Base-by-base conservation (phyloP, 2,329 filamentous ascomycete species). In the Trichoderma citrinoviride region DNA sequence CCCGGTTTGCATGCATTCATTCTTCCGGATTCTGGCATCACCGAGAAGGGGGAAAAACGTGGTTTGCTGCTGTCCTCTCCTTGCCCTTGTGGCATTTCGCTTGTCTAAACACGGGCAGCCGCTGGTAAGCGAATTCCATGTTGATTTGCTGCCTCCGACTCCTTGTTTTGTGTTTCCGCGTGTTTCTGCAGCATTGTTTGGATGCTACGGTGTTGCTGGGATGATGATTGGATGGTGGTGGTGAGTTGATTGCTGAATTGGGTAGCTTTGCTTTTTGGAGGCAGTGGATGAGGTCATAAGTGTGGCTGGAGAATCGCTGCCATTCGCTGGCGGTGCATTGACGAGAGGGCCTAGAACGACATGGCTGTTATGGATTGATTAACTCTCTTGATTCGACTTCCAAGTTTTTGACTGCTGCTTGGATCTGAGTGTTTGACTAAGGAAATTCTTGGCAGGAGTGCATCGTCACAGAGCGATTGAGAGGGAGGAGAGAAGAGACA, bases 201-300 rank as follows among this genome's bases (percentile, higher is more conserved):
- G 33, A 12, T 37, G 12, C 14, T 37, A 14, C 12, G 12, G 33
- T 12, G 14, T 12, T 14, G 33, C 5, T 37, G 33, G 33, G 33
- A 12, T 37, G 33, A 14, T 37, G 33, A 37, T 37, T 37, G 33
- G 33, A 37, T 37, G 33, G 14, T 37, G 33, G 33, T 52, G 25
- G 17, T 52, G 27, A 19, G 8, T 40, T 54, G 60, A 46, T 54
- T 43, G 50, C 47, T 46, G 14, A 2, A 46, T 62, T 17, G 40
- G 60, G 60, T 21, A 46, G 49, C 49, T 40, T 8, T 58, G 43
- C 56, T 49, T 58, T n/a, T 47, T 27, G 19, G 19, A n/a, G 12
- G 1, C 1, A 44, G 19, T 64, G 27, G 52, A 64, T 64, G 52
- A 54, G 50, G 61, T 56, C 61, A 64, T 64, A 40, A 14, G 50